Evolutionary conservation across 306 rosid species (phyloP).

Genomic region (Elaeagnus macrophylla): DNA sequence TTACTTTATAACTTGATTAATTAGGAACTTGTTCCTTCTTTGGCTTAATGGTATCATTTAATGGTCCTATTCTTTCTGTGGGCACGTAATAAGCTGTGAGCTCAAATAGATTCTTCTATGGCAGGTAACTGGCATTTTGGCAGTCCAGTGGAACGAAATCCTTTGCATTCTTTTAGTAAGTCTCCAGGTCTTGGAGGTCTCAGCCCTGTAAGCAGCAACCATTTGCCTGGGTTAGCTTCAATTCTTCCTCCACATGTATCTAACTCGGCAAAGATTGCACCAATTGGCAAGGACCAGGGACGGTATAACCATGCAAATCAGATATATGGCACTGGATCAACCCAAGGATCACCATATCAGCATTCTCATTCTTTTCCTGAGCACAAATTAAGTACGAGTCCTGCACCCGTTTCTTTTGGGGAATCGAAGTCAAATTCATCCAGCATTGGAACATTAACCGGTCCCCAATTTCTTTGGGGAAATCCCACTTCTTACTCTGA

Average conservation of each 20-base stretch:
- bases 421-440: constrained; percentile 52
- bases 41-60: constrained; percentile 4
- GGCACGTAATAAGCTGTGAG: constrained; percentile 12
- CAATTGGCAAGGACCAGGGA: constrained; percentile 85
- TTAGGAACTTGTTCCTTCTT: constrained; percentile 3
- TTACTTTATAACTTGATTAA: constrained; percentile 16
- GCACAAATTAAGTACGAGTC: constrained; percentile 48
- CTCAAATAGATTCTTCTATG: constrained; percentile 12
- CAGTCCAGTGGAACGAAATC: constrained; percentile 69
- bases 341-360: constrained; percentile 50
- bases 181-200: constrained; percentile 60
- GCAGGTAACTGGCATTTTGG: constrained; percentile 79
- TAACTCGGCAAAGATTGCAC: constrained; percentile 65
- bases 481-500: constrained; percentile 65
- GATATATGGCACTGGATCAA: constrained; percentile 37
- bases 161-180: constrained; percentile 49
- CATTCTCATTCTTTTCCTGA: constrained; percentile 64
- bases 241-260: constrained; percentile 63
- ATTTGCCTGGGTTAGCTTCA: constrained; percentile 75
- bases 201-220: constrained; percentile 61
- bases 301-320: constrained; percentile 43
- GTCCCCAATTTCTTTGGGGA: constrained; percentile 98
- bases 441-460: constrained; percentile 66
- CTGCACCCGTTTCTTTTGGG: constrained; percentile 55
- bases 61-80: constrained; percentile 8